Conservation (phyloP, 306 rosid species). For the Medicago ruthenica region DNA sequence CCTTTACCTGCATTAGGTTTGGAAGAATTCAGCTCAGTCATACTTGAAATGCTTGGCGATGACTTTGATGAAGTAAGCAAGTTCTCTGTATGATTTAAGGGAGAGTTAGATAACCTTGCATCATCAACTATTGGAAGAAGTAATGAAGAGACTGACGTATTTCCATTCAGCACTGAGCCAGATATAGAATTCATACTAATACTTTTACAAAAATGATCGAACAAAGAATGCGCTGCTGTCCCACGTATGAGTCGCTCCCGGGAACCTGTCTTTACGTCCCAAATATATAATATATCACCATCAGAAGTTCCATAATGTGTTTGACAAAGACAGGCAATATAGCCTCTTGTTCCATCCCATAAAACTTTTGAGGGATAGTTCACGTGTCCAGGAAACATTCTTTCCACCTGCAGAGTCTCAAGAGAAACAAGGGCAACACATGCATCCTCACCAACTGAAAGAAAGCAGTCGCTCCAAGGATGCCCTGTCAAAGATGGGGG, state of each 20-base stretch:
- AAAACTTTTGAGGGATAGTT: slow-evolving; percentile 88
- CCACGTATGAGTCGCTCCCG: slow-evolving; percentile 88
- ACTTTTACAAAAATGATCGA: slow-evolving; percentile 87
- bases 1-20: slow-evolving; percentile 54
- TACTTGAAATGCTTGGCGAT: slow-evolving; percentile 54
- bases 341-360: slow-evolving; percentile 94
- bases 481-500: slow-evolving; percentile 66
- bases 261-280: slow-evolving; percentile 96
- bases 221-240: slow-evolving; percentile 88
- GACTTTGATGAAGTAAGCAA: slow-evolving; percentile 55
- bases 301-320: slow-evolving; percentile 69
- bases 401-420: slow-evolving; percentile 86
- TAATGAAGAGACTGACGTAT: slow-evolving; percentile 89
- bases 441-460: slow-evolving; percentile 96
- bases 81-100: slow-evolving; percentile 51
- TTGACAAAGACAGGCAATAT: slow-evolving; percentile 83
- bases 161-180: slow-evolving; percentile 74
- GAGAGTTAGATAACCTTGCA: slow-evolving; percentile 62
- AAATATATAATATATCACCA: slow-evolving; percentile 74
- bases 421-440: slow-evolving; percentile 89
- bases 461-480: slow-evolving; percentile 92
- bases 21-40: slow-evolving; percentile 54
- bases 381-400: slow-evolving; percentile 92
- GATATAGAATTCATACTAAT: slow-evolving; percentile 71
- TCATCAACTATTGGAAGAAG: slow-evolving; percentile 77